These are phyloP conservation scores for Boletus patriciae DNA, from an alignment of 768 basidiomycete species.

Conservation along the genomic window DNA sequence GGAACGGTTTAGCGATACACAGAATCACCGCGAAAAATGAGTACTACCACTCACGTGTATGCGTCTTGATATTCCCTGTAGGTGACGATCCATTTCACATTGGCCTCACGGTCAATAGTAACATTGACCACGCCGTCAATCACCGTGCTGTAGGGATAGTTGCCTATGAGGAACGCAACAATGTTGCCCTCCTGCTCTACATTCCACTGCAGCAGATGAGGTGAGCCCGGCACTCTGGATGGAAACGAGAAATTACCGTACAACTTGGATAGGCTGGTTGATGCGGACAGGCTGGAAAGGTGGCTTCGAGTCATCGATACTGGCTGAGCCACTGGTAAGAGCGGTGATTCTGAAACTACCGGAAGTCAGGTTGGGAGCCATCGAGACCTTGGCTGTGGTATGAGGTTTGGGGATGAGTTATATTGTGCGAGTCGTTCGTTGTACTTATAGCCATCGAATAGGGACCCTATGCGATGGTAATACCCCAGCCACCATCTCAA, in stretches of 20 bases:
- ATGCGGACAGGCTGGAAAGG: neutral
- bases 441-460: neutral
- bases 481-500: too few relatives aligned
- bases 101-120: too few relatives aligned
- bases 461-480: neutral
- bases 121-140: too few relatives aligned
- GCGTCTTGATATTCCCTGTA: too few relatives aligned
- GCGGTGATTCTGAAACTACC: neutral
- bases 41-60: too few relatives aligned
- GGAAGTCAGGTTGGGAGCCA: neutral
- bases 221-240: neutral
- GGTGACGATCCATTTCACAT: too few relatives aligned
- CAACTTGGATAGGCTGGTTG: neutral
- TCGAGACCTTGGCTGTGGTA: neutral
- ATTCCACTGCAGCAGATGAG: neutral
- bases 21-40: too few relatives aligned
- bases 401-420: neutral
- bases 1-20: too few relatives aligned
- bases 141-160: too few relatives aligned
- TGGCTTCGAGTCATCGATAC: neutral
- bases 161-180: too few relatives aligned
- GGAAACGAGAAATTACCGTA: neutral
- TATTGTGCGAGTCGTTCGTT: neutral
- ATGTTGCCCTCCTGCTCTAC: too few relatives aligned
- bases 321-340: neutral